Conservation (phyloP, 176 grass and related monocot genomes). For the Themeda triandra region DNA sequence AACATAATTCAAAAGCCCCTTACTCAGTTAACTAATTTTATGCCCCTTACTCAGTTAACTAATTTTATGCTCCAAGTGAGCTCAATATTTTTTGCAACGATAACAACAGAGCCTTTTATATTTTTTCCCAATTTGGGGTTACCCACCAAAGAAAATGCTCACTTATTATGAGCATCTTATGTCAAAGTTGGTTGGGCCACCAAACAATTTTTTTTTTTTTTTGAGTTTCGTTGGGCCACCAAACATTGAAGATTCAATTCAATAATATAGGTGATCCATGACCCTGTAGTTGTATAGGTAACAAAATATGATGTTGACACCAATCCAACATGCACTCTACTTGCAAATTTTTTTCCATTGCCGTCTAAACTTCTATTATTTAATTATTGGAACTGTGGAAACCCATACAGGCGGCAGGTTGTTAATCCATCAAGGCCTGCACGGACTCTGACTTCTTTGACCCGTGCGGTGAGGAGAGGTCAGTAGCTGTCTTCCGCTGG, state of each 20-base stretch:
- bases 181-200: conserved; percentile 18
- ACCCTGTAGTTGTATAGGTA: conserved; percentile 27
- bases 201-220: too few relatives aligned
- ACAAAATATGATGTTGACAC: conserved; percentile 1
- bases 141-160: background rate
- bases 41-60: background rate
- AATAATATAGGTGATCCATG: conserved; percentile 20
- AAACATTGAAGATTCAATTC: conserved; percentile 25
- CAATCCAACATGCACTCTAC: background rate
- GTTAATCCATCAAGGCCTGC: conserved; percentile 60
- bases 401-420: conserved; percentile 52
- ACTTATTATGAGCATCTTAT: conserved; percentile 2
- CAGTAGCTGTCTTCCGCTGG: background rate
- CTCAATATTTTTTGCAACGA: background rate
- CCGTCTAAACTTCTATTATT: background rate
- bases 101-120: background rate
- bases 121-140: background rate
- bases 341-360: background rate
- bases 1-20: background rate
- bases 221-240: too few relatives aligned
- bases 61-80: background rate
- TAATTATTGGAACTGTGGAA: conserved; percentile 22
- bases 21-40: background rate
- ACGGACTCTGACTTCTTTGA: conserved; percentile 60
- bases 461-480: conserved; percentile 73